Evolutionary conservation across 495 filamentous ascomycete genomes (phyloP).

Genomic region (Penicillium atrosanguineum): DNA sequence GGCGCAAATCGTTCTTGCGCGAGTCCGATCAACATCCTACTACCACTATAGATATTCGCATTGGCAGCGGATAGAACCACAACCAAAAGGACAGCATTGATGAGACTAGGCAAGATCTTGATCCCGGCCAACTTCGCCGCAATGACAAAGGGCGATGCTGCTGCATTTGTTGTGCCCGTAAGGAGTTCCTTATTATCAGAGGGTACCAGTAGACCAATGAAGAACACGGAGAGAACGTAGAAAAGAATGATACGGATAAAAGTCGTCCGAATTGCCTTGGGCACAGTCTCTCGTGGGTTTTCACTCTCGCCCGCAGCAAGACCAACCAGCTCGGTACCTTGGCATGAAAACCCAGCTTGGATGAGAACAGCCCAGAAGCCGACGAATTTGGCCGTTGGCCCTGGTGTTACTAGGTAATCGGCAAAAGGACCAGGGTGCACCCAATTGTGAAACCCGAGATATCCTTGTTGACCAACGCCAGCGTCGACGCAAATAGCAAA

Average conservation of each 20-base stretch:
- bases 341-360: conserved; percentile 61
- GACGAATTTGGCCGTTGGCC: conserved; percentile 45
- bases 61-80: conserved; percentile 66
- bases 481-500: conserved; percentile 44
- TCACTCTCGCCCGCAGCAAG: conserved; percentile 63
- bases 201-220: conserved; percentile 62
- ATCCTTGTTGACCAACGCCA: conserved; percentile 54
- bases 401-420: conserved; percentile 57
- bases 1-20: conserved; percentile 54
- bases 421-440: conserved; percentile 59
- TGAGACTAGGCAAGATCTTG: conserved; percentile 58
- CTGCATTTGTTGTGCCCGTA: conserved; percentile 23
- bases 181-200: conserved; percentile 32
- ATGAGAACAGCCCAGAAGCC: conserved; percentile 37
- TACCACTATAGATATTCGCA: conserved; percentile 66
- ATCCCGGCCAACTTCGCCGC: conserved; percentile 58
- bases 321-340: conserved; percentile 62
- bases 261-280: conserved; percentile 62
- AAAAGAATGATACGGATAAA: conserved; percentile 67
- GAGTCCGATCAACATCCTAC: conserved; percentile 55
- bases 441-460: conserved; percentile 60
- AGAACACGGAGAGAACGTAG: conserved; percentile 61
- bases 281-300: conserved; percentile 59
- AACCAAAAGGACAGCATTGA: conserved; percentile 68
- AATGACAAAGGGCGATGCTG: conserved; percentile 53